Evolutionary conservation across 805 yeast species (phyloP), one percentile per base, ranked within the genome.

Genomic region (Ogataea kodamae): DNA sequence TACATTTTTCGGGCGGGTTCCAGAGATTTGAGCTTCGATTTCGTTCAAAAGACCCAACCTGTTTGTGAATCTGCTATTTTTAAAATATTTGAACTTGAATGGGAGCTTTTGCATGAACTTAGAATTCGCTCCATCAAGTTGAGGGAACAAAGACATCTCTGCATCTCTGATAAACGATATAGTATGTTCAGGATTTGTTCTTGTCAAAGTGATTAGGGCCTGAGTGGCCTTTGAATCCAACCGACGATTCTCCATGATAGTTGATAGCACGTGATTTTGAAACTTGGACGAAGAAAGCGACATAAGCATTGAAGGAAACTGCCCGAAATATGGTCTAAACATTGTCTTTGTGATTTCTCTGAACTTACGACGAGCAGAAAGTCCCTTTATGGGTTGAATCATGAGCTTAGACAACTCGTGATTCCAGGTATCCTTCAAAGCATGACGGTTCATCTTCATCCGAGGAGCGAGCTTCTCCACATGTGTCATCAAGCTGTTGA

Each of bases 301-400:
- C 7, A 5, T 6, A 18, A 32, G 11, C 6, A 25, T 13, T 2
- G 13, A 5, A 3, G 35, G 35, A 4, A 18, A 20, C 10, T 20
- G 30, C 6, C 21, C 12, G 5, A 32, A 18, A 9, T 30, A 40
- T 6, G 57, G 49, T 27, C 35, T 30, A 21, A 52, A 48, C 18
- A 50, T 35, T 6, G 42, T 38, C 22, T 43, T 51, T 6, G 51
- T 35, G 4, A 52, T 24, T 6, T 50, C 49, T 25, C 37, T 39
- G 8, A 53, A 29, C 28, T 37, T 39, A 13, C 30, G 33, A 15
- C 31, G 29, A 5, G 36, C 22, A 6, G 26, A 13, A 28, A 35
- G 28, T 22, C 33, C 15, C 7, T 26, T 25, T 6, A 24, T 18
- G 6, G 28, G 25, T 3, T 17, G 14, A 6, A 33, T 7, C 3